Conservation (phyloP, 345 rosid genomes). For the Euphorbia peplus region DNA sequence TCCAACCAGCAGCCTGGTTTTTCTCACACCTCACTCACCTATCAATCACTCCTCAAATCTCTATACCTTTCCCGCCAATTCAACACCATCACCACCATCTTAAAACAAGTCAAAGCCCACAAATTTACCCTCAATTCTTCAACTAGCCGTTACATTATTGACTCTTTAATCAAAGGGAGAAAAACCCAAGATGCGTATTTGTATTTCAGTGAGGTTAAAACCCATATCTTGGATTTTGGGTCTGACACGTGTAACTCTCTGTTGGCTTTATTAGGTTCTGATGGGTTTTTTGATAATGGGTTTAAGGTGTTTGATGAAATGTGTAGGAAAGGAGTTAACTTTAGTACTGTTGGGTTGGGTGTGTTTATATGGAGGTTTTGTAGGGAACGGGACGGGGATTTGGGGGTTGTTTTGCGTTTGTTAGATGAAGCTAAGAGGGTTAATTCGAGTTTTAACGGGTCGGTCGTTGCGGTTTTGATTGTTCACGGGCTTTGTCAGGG, state of each 20-base stretch:
- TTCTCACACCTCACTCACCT: conserved; percentile 57
- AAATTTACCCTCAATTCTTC: conserved; percentile 51
- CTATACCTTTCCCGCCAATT: conserved; percentile 66
- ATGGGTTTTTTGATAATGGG: conserved; percentile 47
- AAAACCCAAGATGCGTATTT: conserved; percentile 53
- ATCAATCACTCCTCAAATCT: conserved; percentile 66
- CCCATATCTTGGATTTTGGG: conserved; percentile 34
- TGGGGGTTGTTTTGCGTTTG: conserved; percentile 39
- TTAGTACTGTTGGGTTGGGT: conserved; percentile 68
- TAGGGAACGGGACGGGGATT: conserved; percentile 28
- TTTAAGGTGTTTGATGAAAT: conserved; percentile 62
- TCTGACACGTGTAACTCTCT: conserved; percentile 62
- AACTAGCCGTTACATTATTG: conserved; percentile 42
- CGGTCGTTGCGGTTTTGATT: conserved; percentile 60
- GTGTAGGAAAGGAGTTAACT: conserved; percentile 38
- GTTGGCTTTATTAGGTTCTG: conserved; percentile 57
- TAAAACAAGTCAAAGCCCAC: conserved; percentile 54
- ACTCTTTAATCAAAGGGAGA: conserved; percentile 44
- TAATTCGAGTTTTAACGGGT: conserved; percentile 53
- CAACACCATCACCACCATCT: conserved; percentile 47
- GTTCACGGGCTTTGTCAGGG: conserved; percentile 68
- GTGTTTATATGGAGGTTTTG: conserved; percentile 61
- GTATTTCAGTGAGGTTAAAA: conserved; percentile 47
- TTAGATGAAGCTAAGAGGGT: conserved; percentile 45
- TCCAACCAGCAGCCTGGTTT: conserved; percentile 81